These are phyloP conservation scores for Pythium monospermum DNA, from an alignment of 352 stramenopile species.

Conservation along the genomic window DNA sequence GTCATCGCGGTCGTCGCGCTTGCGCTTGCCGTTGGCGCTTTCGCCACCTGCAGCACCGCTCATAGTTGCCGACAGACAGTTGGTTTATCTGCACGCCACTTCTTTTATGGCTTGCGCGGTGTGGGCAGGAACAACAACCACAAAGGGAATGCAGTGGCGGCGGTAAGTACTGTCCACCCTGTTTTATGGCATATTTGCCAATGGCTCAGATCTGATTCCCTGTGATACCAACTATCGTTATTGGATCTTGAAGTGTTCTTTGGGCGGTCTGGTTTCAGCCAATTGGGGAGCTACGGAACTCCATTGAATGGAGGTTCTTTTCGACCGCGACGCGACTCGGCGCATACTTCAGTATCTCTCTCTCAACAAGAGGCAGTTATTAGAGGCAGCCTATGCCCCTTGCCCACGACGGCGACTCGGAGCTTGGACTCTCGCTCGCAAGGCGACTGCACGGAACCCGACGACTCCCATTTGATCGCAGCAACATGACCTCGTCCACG, in stretches of 20 bases:
- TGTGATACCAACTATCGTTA: neutral
- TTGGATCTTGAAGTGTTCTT: conserved; percentile 21
- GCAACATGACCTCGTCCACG: conserved; percentile 17
- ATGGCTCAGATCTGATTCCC: conserved; percentile 12
- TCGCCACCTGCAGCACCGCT: no score
- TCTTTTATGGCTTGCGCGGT: no score
- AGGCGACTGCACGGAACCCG: conserved; percentile 9
- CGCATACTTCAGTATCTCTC: no score
- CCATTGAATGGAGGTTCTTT: no score
- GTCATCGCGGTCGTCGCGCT: conserved; percentile 51
- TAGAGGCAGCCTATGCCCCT: conserved; percentile 6
- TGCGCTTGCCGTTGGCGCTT: conserved; percentile 46
- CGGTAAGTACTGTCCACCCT: conserved; percentile 1
- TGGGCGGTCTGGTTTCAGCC: conserved; percentile 1
- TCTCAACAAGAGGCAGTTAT: neutral
- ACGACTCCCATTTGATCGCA: neutral
- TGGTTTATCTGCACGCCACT: no score
- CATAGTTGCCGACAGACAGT: no score
- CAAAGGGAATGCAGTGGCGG: no score
- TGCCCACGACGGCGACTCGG: conserved; percentile 1
- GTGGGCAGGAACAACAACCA: no score
- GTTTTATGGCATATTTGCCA: neutral
- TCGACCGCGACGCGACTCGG: no score
- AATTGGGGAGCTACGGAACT: neutral
- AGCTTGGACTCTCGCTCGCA: conserved; percentile 17